phyloP scores from a whole-genome alignment of 495 filamentous ascomycete genomes.

The Aspergillus sclerotiicarbonarius region DNA sequence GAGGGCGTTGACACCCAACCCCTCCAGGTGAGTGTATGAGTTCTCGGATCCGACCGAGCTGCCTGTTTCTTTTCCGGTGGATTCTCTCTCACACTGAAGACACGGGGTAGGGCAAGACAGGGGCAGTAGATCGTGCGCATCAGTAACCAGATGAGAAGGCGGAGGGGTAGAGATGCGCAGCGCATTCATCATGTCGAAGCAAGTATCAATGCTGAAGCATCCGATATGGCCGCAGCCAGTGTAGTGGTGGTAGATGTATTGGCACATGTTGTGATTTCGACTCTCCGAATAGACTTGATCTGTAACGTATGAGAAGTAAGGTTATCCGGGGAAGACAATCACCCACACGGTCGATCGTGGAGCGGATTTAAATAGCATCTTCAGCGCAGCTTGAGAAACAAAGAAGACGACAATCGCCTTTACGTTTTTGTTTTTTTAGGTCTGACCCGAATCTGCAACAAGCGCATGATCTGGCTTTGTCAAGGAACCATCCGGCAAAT shows the following conservation, averaged over 20 bases:
- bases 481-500: not conserved
- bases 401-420: not conserved
- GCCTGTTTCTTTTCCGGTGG: not conserved
- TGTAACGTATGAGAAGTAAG: not conserved
- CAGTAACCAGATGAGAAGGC: not conserved
- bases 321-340: not conserved
- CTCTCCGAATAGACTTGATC: not conserved
- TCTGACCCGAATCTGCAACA: not conserved
- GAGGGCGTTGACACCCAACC: not conserved
- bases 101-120: not conserved
- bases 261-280: conserved; percentile 24
- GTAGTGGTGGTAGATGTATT: conserved; percentile 29
- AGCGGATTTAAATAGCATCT: too few species aligned
- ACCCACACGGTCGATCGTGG: not conserved
- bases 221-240: conserved; percentile 31
- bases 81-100: not conserved
- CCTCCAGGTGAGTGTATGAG: not conserved
- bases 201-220: conserved; percentile 26
- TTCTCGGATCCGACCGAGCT: not conserved
- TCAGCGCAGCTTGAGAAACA: not conserved
- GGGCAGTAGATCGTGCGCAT: conserved; percentile 1
- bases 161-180: conserved; percentile 10
- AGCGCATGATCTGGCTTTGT: not conserved
- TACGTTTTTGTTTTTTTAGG: not conserved
- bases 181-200: conserved; percentile 20